A percentile compares a stretch with the other conserved stretches of the same genome.
Conservation (phyloP, 2,329 filamentous ascomycete genomes). For the Aspergillus tanneri region DNA sequence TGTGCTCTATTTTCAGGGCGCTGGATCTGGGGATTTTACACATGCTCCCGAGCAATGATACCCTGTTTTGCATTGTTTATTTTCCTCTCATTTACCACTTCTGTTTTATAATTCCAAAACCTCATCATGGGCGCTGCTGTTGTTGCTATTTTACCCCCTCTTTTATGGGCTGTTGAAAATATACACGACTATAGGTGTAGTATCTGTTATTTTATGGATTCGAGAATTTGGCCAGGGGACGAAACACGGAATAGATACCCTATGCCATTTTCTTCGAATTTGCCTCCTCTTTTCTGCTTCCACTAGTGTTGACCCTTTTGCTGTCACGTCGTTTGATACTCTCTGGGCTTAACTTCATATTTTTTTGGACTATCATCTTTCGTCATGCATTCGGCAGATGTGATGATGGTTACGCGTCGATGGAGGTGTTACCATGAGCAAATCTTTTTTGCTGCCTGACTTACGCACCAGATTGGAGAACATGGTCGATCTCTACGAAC, state of each 20-base stretch:
- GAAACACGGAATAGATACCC: slow-evolving; percentile 33
- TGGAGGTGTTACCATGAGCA: neutral
- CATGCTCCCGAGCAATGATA: slow-evolving; percentile 45
- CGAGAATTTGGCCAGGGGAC: slow-evolving; percentile 19
- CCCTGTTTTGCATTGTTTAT: slow-evolving; percentile 25
- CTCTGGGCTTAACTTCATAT: neutral
- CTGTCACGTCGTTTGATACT: neutral
- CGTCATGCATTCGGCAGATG: neutral
- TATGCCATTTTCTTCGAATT: slow-evolving; percentile 18
- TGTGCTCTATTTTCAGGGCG: slow-evolving; percentile 23
- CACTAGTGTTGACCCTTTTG: slow-evolving; percentile 1
- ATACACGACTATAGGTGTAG: slow-evolving; percentile 16
- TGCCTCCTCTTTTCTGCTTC: slow-evolving; percentile 13
- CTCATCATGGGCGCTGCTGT: too few relatives aligned
- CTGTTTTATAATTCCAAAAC: slow-evolving; percentile 18
- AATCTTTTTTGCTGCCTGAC: neutral
- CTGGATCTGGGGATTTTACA: slow-evolving; percentile 43
- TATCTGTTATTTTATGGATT: slow-evolving; percentile 14
- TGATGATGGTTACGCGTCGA: neutral
- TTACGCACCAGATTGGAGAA: neutral
- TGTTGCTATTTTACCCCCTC: slow-evolving; percentile 21
- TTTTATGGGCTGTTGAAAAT: slow-evolving; percentile 8
- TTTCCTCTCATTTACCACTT: slow-evolving; percentile 15
- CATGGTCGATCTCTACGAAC: neutral
- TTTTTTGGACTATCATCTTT: neutral